These are phyloP conservation scores for Osmanthus fragrans DNA, from an alignment of 257 asterid genomes.

Conservation along the genomic window DNA sequence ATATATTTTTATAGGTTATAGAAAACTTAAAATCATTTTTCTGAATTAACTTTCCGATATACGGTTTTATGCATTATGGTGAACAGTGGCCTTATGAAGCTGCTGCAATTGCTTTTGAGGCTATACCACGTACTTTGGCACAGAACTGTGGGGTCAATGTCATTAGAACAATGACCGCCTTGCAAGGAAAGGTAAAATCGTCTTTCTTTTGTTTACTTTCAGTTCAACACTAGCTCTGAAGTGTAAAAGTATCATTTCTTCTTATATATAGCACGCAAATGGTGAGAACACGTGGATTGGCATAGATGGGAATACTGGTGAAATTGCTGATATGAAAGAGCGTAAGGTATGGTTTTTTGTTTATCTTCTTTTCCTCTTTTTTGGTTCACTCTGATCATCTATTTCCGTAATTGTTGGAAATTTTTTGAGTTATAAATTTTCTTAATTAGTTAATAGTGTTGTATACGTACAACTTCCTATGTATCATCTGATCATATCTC, in stretches of 20 bases:
- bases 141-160: slow-evolving; percentile 98
- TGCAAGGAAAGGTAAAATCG: slow-evolving; percentile 79
- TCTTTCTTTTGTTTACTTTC: slow-evolving; percentile 13
- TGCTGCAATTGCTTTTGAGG: slow-evolving; percentile 95
- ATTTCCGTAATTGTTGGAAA: background rate
- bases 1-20: background rate
- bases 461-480: background rate
- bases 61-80: background rate
- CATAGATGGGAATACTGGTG: slow-evolving; percentile 96
- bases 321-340: slow-evolving; percentile 89
- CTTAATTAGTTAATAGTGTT: background rate
- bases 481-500: background rate
- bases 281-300: slow-evolving; percentile 98
- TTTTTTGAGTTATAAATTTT: background rate
- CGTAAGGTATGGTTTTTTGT: slow-evolving; percentile 58
- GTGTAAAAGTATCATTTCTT: background rate
- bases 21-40: background rate
- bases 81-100: slow-evolving; percentile 99
- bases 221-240: slow-evolving; percentile 1
- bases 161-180: slow-evolving; percentile 89
- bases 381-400: background rate
- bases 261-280: slow-evolving; percentile 66
- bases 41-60: background rate
- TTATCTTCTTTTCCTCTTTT: too few relatives aligned
- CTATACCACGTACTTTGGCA: slow-evolving; percentile 94